These are phyloP conservation scores for Pythium sp. DNA, from an alignment of 352 stramenopile species.

Conservation along the genomic window DNA sequence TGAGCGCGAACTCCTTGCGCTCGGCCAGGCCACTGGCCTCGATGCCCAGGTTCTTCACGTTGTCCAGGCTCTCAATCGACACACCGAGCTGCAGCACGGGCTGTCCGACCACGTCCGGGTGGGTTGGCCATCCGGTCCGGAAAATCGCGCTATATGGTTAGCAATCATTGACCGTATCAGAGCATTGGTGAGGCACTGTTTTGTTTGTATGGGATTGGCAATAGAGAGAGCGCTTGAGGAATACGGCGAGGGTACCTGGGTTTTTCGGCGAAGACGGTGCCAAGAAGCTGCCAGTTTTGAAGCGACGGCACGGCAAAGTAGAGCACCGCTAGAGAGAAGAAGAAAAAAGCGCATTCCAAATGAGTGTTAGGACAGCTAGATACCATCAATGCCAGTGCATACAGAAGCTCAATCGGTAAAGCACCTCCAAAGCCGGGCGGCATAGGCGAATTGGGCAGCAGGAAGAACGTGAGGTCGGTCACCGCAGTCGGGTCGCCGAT, in stretches of 20 bases:
- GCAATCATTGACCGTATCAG: not conserved
- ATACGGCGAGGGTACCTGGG: slow-evolving; percentile 21
- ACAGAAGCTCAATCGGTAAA: not conserved
- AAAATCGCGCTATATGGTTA: not conserved
- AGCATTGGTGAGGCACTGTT: too few species aligned
- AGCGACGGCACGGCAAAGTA: slow-evolving; percentile 70
- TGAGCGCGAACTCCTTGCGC: slow-evolving; percentile 84
- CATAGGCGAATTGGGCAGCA: slow-evolving; percentile 59
- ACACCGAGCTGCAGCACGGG: not conserved
- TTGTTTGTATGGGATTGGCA: too few species aligned
- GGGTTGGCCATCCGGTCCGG: not conserved
- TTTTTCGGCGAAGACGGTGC: slow-evolving; percentile 71
- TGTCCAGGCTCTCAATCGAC: slow-evolving; percentile 34
- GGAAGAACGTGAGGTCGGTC: slow-evolving; percentile 74
- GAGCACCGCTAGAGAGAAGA: slow-evolving; percentile 38
- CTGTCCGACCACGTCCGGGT: not conserved
- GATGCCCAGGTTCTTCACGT: slow-evolving; percentile 74
- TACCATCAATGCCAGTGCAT: not conserved
- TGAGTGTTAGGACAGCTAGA: not conserved
- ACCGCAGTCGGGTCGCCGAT: slow-evolving; percentile 55
- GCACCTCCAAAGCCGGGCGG: slow-evolving; percentile 4
- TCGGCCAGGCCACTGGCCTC: slow-evolving; percentile 57
- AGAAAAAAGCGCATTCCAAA: not conserved
- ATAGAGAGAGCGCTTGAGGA: too few species aligned
- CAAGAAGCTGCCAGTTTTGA: slow-evolving; percentile 69